Base-by-base conservation (phyloP, 371 early-diverging fungal species). In the Basidiobolus heterosporus region DNA sequence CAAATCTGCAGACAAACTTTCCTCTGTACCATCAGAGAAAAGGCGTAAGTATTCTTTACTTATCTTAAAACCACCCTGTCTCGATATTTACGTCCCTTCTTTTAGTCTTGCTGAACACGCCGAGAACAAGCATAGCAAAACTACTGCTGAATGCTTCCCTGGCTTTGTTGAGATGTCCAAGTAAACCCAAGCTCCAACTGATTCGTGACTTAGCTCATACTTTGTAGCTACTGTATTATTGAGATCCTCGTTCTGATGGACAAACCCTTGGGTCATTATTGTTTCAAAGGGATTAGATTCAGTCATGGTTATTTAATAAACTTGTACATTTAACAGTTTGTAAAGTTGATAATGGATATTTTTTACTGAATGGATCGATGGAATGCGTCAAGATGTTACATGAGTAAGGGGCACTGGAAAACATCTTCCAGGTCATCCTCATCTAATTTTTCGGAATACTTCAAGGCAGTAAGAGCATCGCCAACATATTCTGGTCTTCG, bases 121-220 rank as follows among this genome's bases (percentile, higher is more conserved):
- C 47, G 67, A 69, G 36, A 83, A 80, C 69, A 85, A 87, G 72
- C 88, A 88, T 59, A 61, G 67, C 61, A 86, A 85, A 66, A 64
- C 75, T 3, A 51, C 86, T 45, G 64, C 70, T 48, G 82, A 82
- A 2, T 90, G 88, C 57, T 88, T 90, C 67, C 88, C 88, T 30
- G 75, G 74, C 18, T 65, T 60, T 22, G 30, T 30, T 30, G 30
- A 30, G 30, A 30, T 30, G 30, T 30, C 30, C 30, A 30, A 30
- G 30, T 30, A 30, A 30, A 30, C 30, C 30, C 3, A 30, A n/a
- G n/a, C n/a, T n/a, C 30, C 30, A 3, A 30, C 30, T 9, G 9
- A 30, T 9, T 30, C 30, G 9, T 30, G 30, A 30, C 30, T 30
- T 30, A 30, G 9, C 30, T 5, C 30, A 9, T 30, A 30, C 3